phyloP scores from a whole-genome alignment of 371 early-diverging fungal species.

The Rhizopus sp. region DNA sequence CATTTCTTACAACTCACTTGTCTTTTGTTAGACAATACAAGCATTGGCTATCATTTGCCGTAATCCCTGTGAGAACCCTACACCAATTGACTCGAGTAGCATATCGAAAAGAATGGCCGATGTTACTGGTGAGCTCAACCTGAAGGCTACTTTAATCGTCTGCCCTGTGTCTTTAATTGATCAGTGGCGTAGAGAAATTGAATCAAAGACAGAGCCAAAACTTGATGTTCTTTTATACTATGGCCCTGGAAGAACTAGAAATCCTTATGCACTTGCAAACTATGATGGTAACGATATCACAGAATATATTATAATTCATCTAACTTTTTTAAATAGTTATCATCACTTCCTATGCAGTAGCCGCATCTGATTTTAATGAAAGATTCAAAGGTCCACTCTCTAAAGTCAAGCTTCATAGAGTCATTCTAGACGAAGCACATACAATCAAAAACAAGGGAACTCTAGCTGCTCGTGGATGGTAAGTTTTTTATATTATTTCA shows the following conservation, averaged over 20 bases:
- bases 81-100: conserved; percentile 4
- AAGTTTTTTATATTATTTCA: neutral
- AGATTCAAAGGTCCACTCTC: conserved; percentile 15
- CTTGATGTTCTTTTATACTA: conserved; percentile 62
- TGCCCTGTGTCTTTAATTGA: conserved; percentile 63
- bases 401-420: conserved; percentile 38
- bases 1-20: neutral
- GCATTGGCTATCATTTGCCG: conserved; percentile 73
- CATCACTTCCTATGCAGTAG: conserved; percentile 39
- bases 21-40: conserved; percentile 65
- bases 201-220: conserved; percentile 44
- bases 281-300: conserved; percentile 39
- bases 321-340: conserved; percentile 28
- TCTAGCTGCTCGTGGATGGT: conserved; percentile 58
- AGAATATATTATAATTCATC: neutral
- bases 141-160: conserved; percentile 69
- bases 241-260: conserved; percentile 36
- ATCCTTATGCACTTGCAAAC: conserved; percentile 34
- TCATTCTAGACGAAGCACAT: conserved; percentile 92
- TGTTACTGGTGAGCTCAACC: conserved; percentile 52
- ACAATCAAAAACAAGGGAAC: conserved; percentile 77
- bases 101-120: neutral
- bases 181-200: conserved; percentile 69
- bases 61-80: conserved; percentile 33
- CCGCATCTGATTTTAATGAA: conserved; percentile 19